Conservation (phyloP, 1,139 yeast species). For the Yamadazyma atmosphaerica region DNA sequence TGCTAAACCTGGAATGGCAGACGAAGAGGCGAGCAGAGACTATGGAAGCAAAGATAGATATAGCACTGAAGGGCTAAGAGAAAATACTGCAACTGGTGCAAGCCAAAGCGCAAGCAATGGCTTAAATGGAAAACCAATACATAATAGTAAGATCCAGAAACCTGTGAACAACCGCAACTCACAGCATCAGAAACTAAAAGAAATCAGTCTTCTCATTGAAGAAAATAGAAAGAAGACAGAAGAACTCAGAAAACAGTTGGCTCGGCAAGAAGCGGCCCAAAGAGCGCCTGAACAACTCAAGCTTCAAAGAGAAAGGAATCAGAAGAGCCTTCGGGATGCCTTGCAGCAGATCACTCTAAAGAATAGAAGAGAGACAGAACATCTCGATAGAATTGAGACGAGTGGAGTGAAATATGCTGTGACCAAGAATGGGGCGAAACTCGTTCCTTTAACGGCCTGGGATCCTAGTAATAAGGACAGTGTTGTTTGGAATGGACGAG, state of each 20-base stretch:
- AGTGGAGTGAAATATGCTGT: conserved; percentile 38
- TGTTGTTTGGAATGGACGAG: conserved; percentile 31
- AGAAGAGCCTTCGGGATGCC: background rate
- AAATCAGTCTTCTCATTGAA: conserved; percentile 1
- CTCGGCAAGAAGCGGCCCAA: background rate
- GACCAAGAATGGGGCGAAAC: conserved; percentile 29
- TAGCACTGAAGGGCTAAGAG: no score
- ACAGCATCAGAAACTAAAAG: background rate
- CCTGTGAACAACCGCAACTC: no score
- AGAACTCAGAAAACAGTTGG: background rate
- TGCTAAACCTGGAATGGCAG: no score
- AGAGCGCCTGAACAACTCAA: background rate
- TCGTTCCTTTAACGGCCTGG: conserved; percentile 29
- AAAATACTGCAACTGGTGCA: no score
- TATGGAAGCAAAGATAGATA: no score
- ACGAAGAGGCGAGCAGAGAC: no score
- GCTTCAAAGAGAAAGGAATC: background rate
- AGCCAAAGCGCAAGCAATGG: no score
- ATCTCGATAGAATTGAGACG: conserved; percentile 38
- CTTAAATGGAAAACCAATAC: no score
- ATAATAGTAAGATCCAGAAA: no score
- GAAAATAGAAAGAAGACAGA: conserved; percentile 6
- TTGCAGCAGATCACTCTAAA: conserved; percentile 9
- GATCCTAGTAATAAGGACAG: conserved; percentile 14
- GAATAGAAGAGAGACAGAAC: conserved; percentile 29